Evolutionary conservation across 768 basidiomycete species (phyloP).

Genomic region (Amanita subjunquillea): DNA sequence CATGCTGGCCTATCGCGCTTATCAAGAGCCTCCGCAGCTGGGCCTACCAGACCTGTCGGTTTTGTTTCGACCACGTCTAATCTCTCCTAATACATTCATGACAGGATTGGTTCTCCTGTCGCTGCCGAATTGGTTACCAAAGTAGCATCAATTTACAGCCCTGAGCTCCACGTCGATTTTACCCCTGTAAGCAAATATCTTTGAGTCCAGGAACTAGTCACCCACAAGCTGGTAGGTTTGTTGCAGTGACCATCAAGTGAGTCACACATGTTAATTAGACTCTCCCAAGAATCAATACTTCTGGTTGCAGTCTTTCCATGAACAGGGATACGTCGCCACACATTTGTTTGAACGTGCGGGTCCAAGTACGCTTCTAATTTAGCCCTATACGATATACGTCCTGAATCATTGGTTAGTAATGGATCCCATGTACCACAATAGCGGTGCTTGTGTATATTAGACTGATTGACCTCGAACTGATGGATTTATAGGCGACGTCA

Average conservation of each 20-base stretch:
- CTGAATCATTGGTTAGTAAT: slow-evolving; percentile 37
- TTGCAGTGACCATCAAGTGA: slow-evolving; percentile 86
- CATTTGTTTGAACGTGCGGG: slow-evolving; percentile 86
- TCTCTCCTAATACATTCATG: not conserved
- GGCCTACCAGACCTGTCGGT: slow-evolving; percentile 66
- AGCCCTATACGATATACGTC: not conserved
- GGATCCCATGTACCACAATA: slow-evolving; percentile 87
- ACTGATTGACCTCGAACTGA: not conserved
- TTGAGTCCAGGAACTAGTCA: not conserved
- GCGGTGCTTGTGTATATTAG: slow-evolving; percentile 30
- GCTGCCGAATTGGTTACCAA: slow-evolving; percentile 69
- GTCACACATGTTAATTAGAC: not conserved
- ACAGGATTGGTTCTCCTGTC: slow-evolving; percentile 70
- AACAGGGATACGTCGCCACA: slow-evolving; percentile 78
- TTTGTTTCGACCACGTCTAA: not conserved
- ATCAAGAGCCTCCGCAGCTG: slow-evolving; percentile 73
- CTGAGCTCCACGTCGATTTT: slow-evolving; percentile 62
- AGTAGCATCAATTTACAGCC: slow-evolving; percentile 70
- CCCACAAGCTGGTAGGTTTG: slow-evolving; percentile 41
- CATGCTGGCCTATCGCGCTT: slow-evolving; percentile 80
- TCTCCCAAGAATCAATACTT: not conserved
- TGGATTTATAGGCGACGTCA: slow-evolving; percentile 54
- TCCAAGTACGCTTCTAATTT: slow-evolving; percentile 33
- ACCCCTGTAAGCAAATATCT: slow-evolving; percentile 34
- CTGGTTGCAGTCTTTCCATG: slow-evolving; percentile 53